phyloP scores from a whole-genome alignment of 345 rosid genomes.

The Brassica cretica region DNA sequence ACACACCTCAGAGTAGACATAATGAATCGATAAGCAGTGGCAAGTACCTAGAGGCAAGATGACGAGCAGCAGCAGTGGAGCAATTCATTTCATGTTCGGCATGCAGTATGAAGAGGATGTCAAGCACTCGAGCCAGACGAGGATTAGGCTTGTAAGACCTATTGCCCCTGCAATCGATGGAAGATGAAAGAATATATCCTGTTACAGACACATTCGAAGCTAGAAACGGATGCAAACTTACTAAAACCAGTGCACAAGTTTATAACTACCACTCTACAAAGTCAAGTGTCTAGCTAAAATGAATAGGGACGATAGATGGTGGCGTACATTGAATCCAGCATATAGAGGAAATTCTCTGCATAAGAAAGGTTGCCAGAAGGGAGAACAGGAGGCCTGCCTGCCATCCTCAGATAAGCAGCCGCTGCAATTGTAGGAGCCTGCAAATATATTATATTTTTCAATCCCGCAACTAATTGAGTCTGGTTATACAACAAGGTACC shows the following conservation, averaged over 20 bases:
- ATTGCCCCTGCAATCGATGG: conserved; percentile 61
- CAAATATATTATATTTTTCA: not conserved
- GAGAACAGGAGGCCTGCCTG: conserved; percentile 87
- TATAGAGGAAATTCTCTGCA: conserved; percentile 78
- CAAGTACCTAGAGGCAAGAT: conserved; percentile 87
- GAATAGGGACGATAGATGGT: not conserved
- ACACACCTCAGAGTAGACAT: not conserved
- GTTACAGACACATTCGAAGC: not conserved
- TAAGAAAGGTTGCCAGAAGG: conserved; percentile 84
- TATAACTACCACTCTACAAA: not conserved
- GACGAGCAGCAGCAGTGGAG: conserved; percentile 91
- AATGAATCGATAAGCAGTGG: conserved; percentile 12
- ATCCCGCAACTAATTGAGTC: too few species aligned
- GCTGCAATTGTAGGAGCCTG: conserved; percentile 87
- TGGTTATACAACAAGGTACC: not conserved
- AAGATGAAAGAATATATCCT: not conserved
- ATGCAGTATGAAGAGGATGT: conserved; percentile 78
- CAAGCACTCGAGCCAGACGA: conserved; percentile 79
- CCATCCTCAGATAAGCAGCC: conserved; percentile 80
- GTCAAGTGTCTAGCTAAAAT: not conserved
- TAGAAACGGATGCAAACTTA: not conserved
- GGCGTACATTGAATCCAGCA: conserved; percentile 85
- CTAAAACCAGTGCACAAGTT: not conserved
- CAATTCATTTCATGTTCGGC: conserved; percentile 99
- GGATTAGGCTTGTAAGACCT: conserved; percentile 88